Evolutionary conservation across 2,329 filamentous ascomycete species (phyloP).

Genomic region (Neofusicoccum laricinum): DNA sequence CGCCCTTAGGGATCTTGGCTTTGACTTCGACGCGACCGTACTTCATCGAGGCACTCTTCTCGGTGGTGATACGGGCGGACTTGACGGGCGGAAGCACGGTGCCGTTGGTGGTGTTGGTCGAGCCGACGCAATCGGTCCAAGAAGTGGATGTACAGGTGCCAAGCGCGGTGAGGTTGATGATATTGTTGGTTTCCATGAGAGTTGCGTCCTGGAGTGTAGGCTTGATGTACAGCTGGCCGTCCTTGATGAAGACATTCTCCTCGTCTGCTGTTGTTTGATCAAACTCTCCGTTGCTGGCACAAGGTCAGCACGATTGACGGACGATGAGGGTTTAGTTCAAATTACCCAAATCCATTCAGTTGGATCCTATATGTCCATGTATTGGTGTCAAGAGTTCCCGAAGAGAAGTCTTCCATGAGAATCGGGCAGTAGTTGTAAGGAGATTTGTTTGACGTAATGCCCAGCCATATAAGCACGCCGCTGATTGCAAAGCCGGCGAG

Average conservation of each 20-base stretch:
- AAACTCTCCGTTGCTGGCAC: constrained; percentile 43
- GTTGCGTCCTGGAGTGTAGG: constrained; percentile 15
- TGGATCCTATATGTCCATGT: constrained; percentile 51
- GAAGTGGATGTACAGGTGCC: constrained; percentile 4
- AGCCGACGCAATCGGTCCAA: constrained; percentile 27
- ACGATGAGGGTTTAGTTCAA: neutral
- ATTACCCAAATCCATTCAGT: constrained; percentile 36
- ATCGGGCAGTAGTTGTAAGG: constrained; percentile 7
- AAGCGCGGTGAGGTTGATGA: constrained; percentile 41
- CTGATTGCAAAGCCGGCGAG: neutral
- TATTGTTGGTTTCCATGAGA: constrained; percentile 23
- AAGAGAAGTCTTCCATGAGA: constrained; percentile 13
- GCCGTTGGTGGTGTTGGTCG: constrained; percentile 43
- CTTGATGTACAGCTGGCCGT: constrained; percentile 29
- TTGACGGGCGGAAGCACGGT: constrained; percentile 50
- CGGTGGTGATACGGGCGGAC: constrained; percentile 49
- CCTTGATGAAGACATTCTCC: constrained; percentile 50
- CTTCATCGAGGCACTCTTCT: constrained; percentile 44
- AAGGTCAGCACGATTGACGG: neutral
- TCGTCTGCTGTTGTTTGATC: constrained; percentile 53
- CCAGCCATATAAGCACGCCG: constrained; percentile 1
- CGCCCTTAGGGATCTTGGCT: constrained; percentile 51
- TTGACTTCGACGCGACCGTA: constrained; percentile 54
- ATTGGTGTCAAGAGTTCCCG: constrained; percentile 25
- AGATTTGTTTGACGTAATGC: neutral